phyloP scores from a whole-genome alignment of 2,329 filamentous ascomycete species.

The Cladophialophora bantiana region DNA sequence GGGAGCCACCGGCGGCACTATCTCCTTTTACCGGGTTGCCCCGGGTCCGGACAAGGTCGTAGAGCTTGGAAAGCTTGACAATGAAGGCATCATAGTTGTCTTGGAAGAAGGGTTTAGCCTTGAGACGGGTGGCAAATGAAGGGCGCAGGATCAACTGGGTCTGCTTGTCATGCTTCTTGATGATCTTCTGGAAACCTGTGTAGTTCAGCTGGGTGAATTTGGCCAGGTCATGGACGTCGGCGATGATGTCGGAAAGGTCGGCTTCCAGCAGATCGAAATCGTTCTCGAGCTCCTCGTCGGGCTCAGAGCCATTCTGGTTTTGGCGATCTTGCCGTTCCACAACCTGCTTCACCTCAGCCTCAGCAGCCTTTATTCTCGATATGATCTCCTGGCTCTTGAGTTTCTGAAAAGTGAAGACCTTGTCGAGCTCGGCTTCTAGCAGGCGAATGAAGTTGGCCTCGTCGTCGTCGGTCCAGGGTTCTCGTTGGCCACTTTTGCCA shows the following conservation, averaged over 20 bases:
- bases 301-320: conserved; percentile 49
- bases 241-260: conserved; percentile 95
- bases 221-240: conserved; percentile 95
- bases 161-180: conserved; percentile 99
- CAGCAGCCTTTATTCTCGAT: conserved; percentile 82
- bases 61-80: conserved; percentile 91
- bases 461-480: conserved; percentile 87
- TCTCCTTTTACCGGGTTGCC: conserved; percentile 94
- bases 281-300: conserved; percentile 68
- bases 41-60: conserved; percentile 90
- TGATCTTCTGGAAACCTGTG: conserved; percentile 99
- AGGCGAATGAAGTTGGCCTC: conserved; percentile 86
- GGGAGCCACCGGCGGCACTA: conserved; percentile 84
- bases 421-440: conserved; percentile 92
- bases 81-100: conserved; percentile 98
- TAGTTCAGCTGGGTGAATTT: conserved; percentile 99
- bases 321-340: conserved; percentile 71
- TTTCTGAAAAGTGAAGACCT: conserved; percentile 97
- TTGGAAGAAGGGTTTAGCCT: conserved; percentile 97
- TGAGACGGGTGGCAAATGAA: conserved; percentile 92
- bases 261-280: conserved; percentile 94
- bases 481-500: conserved; percentile 58
- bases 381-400: conserved; percentile 97
- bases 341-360: conserved; percentile 88
- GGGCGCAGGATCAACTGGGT: conserved; percentile 92